These are phyloP conservation scores for Silene conica DNA, from an alignment of 148 eudicot species.

Conservation along the genomic window DNA sequence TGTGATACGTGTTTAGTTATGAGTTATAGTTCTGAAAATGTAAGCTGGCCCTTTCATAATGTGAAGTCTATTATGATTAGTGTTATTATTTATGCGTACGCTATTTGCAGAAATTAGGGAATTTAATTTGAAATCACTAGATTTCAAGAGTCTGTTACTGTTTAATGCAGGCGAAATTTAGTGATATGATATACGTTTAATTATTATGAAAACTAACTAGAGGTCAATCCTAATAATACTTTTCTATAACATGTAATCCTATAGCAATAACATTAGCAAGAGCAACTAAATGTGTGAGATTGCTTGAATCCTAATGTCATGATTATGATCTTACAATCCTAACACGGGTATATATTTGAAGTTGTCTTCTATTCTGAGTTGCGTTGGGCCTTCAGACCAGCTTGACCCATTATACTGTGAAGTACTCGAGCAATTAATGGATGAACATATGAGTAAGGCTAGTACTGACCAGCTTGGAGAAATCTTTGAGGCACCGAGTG, in stretches of 20 bases:
- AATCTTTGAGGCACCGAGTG: background rate
- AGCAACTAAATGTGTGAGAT: background rate
- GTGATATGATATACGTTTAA: background rate
- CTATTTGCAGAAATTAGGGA: background rate
- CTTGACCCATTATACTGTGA: background rate
- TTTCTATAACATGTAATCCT: background rate
- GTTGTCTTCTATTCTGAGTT: background rate
- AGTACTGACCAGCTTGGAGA: background rate
- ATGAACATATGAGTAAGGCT: background rate
- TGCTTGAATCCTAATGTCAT: constrained; percentile 4
- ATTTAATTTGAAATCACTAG: constrained; percentile 2
- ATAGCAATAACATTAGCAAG: background rate
- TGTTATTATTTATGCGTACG: background rate
- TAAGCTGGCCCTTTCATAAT: background rate
- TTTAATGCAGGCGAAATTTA: background rate
- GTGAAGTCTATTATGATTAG: background rate
- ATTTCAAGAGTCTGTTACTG: background rate
- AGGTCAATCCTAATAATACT: background rate
- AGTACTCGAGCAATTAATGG: background rate
- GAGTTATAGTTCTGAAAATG: background rate
- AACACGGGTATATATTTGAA: background rate
- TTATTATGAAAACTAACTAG: background rate
- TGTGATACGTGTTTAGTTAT: background rate
- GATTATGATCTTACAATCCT: background rate
- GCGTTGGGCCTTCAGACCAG: background rate